These are phyloP conservation scores for Macadamia tetraphylla DNA, from an alignment of 164 flowering plant species.

Conservation along the genomic window DNA sequence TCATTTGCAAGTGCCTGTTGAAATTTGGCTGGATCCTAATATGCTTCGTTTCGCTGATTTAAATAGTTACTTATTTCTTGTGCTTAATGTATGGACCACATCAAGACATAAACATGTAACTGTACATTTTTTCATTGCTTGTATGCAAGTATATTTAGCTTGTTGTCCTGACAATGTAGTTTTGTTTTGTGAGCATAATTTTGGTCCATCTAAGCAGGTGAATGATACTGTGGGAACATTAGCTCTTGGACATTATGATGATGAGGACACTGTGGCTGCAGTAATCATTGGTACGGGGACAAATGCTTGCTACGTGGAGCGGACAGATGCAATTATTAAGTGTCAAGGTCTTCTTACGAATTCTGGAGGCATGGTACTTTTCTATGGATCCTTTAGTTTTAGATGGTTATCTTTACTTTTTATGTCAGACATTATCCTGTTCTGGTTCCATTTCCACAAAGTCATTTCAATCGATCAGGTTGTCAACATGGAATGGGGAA, in stretches of 20 bases:
- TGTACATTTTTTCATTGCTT: too few species aligned
- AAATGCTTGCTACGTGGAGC: conserved; percentile 91
- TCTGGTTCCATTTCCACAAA: not conserved
- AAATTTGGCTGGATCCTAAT: too few species aligned
- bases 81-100: too few species aligned
- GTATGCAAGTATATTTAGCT: not conserved
- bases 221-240: conserved; percentile 94
- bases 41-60: too few species aligned
- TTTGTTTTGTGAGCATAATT: conserved; percentile 1
- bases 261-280: conserved; percentile 88
- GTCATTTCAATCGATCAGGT: conserved; percentile 37
- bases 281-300: conserved; percentile 93
- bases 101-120: too few species aligned
- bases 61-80: too few species aligned
- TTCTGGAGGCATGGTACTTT: conserved; percentile 82
- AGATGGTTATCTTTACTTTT: not conserved
- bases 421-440: not conserved
- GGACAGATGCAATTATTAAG: conserved; percentile 84
- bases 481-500: conserved; percentile 96
- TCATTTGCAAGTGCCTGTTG: too few species aligned
- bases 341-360: conserved; percentile 75
- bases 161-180: not conserved
- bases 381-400: not conserved
- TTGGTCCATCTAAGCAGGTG: conserved; percentile 43
- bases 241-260: conserved; percentile 86